Evolutionary conservation across 2,329 filamentous ascomycete species (phyloP).

Genomic region (Botrytis sinoallii): DNA sequence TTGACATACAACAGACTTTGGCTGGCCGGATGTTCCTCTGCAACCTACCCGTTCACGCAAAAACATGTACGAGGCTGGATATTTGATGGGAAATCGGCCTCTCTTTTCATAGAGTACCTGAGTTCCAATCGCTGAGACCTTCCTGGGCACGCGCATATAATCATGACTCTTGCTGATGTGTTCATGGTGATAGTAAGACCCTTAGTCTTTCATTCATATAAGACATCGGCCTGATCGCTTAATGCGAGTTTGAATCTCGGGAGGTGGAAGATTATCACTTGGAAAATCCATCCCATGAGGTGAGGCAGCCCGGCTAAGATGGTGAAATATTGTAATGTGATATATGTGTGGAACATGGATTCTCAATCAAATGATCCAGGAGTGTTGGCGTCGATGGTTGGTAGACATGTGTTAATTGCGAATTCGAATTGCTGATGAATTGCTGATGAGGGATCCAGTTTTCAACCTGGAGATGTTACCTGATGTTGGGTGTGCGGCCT

Average conservation of each 20-base stretch:
- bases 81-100: not conserved
- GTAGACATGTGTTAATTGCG: conserved; percentile 15
- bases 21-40: conserved; percentile 16
- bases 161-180: conserved; percentile 18
- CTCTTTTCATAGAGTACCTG: conserved; percentile 1
- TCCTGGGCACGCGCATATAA: conserved; percentile 11
- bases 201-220: conserved; percentile 10
- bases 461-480: conserved; percentile 23
- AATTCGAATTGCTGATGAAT: conserved; percentile 16
- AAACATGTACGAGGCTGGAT: conserved; percentile 8
- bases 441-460: conserved; percentile 18
- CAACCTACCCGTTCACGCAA: conserved; percentile 8
- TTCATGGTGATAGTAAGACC: conserved; percentile 11
- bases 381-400: conserved; percentile 16
- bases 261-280: conserved; percentile 18
- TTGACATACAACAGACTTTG: conserved; percentile 15
- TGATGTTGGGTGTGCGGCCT: conserved; percentile 23
- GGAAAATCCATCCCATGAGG: conserved; percentile 6
- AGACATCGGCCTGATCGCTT: conserved; percentile 14
- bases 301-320: conserved; percentile 15
- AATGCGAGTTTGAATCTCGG: conserved; percentile 7
- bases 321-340: conserved; percentile 6
- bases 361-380: conserved; percentile 14
- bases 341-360: conserved; percentile 14
- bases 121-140: conserved; percentile 11